Percentiles rank a stretch among this genome's conserved stretches.
phyloP scores from a whole-genome alignment of 1,284 basidiomycete species.

The Pyrrhoderma noxium region DNA sequence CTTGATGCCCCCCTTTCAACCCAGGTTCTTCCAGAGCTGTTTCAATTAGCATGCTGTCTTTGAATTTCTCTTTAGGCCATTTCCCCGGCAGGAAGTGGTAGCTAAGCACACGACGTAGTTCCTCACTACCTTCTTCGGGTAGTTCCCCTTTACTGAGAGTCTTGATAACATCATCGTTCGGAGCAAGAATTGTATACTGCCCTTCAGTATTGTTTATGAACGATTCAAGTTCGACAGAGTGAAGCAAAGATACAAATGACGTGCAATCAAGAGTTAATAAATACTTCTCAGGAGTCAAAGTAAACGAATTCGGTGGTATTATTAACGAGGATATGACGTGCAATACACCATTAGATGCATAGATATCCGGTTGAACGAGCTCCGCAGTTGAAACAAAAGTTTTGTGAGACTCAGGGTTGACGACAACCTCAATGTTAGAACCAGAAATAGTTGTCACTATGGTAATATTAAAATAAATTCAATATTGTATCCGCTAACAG shows the following conservation, averaged over 20 bases:
- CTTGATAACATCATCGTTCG: slow-evolving; percentile 78
- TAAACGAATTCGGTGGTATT: slow-evolving; percentile 68
- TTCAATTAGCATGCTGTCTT: slow-evolving; percentile 68
- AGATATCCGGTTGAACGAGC: slow-evolving; percentile 70
- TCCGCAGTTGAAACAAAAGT: slow-evolving; percentile 60
- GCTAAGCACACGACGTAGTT: slow-evolving; percentile 57
- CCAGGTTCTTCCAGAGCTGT: slow-evolving; percentile 69
- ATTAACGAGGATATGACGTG: slow-evolving; percentile 85
- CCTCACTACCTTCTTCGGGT: slow-evolving; percentile 57
- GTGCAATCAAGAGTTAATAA: slow-evolving; percentile 87
- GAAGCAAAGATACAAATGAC: slow-evolving; percentile 82
- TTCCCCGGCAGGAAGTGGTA: slow-evolving; percentile 88
- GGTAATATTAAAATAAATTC: not conserved
- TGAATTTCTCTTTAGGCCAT: slow-evolving; percentile 62
- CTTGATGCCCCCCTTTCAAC: slow-evolving; percentile 64
- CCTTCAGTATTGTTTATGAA: slow-evolving; percentile 74
- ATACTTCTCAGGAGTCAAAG: slow-evolving; percentile 82
- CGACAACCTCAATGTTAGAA: slow-evolving; percentile 52
- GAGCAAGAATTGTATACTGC: slow-evolving; percentile 80
- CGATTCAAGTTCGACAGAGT: slow-evolving; percentile 69
- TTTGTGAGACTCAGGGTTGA: slow-evolving; percentile 38
- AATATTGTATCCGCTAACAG: not conserved
- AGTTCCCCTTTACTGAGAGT: slow-evolving; percentile 38
- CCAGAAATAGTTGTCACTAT: slow-evolving; percentile 69
- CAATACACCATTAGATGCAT: slow-evolving; percentile 91